Percentiles rank a stretch among this genome's conserved stretches.
Evolutionary conservation across 139 green algal genomes (phyloP).

Genomic region (Eudorina sp.): DNA sequence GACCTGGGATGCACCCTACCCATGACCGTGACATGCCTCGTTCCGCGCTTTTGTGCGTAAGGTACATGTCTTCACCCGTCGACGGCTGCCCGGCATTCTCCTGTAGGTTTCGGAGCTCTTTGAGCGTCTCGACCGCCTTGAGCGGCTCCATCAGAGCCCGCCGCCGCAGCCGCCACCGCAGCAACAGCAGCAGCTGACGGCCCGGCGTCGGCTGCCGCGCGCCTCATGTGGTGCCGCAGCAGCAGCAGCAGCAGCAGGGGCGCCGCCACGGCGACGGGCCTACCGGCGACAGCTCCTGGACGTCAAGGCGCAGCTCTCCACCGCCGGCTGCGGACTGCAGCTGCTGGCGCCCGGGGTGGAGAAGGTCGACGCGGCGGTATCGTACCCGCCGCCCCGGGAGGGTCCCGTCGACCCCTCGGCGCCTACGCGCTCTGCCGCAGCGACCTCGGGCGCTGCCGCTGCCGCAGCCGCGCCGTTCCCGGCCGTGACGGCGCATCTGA

Average conservation of each 20-base stretch:
- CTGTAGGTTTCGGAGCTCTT: background rate
- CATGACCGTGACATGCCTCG: too few relatives aligned
- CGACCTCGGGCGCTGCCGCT: background rate
- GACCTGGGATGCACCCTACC: too few relatives aligned
- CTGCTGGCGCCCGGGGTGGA: background rate
- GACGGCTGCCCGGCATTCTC: too few relatives aligned
- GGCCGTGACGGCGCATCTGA: background rate
- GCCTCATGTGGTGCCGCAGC: too few relatives aligned
- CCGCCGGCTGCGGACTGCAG: conserved; percentile 1
- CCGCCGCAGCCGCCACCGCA: background rate
- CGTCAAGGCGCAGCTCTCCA: background rate
- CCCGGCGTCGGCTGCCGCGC: background rate
- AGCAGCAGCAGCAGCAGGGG: too few relatives aligned
- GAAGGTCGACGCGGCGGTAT: background rate
- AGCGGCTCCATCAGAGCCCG: background rate
- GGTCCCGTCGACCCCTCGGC: too few relatives aligned
- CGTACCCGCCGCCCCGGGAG: background rate
- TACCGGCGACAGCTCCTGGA: background rate
- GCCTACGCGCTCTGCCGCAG: too few relatives aligned
- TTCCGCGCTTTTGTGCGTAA: too few relatives aligned
- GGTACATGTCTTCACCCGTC: too few relatives aligned
- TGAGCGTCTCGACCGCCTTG: background rate
- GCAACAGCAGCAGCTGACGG: background rate
- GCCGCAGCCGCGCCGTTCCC: background rate
- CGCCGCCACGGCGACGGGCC: background rate